Evolutionary conservation across 2,329 filamentous ascomycete species (phyloP).

Genomic region (Cladophialophora psammophila): DNA sequence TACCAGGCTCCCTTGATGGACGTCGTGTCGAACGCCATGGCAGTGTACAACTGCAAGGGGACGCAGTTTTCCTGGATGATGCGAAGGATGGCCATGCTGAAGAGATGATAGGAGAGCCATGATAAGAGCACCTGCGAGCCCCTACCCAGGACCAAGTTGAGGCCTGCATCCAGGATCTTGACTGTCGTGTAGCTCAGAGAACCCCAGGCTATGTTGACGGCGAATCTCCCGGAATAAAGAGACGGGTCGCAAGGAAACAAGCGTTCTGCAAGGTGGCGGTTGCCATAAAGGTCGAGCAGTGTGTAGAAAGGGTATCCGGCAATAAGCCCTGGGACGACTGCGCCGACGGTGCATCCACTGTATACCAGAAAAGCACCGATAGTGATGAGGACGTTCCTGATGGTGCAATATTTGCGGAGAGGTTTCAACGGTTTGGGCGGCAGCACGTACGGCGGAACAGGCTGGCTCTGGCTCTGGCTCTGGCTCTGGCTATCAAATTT

Average conservation of each 20-base stretch:
- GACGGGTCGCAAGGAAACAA: background rate
- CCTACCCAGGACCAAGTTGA: background rate
- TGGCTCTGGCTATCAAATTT: background rate
- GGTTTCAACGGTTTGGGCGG: background rate
- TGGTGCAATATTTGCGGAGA: background rate
- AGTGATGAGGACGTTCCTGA: background rate
- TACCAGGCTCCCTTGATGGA: background rate
- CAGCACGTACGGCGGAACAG: background rate
- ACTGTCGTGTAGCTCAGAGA: background rate
- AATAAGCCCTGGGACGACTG: background rate
- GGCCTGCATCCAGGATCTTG: conserved; percentile 2
- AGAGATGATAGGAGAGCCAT: background rate
- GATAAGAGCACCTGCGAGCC: background rate
- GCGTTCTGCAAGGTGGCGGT: background rate
- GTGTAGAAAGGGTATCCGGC: background rate
- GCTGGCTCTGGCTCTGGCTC: background rate
- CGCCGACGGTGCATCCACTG: background rate
- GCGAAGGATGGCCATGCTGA: conserved; percentile 1
- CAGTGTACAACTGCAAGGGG: background rate
- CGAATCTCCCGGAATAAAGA: background rate
- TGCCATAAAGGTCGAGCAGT: background rate
- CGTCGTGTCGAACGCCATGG: conserved; percentile 3
- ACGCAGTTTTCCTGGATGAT: background rate
- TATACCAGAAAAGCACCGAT: background rate
- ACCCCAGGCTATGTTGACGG: background rate